These are phyloP conservation scores for Mucor lusitanicus DNA, from an alignment of 371 early-diverging fungal species.

Conservation along the genomic window DNA sequence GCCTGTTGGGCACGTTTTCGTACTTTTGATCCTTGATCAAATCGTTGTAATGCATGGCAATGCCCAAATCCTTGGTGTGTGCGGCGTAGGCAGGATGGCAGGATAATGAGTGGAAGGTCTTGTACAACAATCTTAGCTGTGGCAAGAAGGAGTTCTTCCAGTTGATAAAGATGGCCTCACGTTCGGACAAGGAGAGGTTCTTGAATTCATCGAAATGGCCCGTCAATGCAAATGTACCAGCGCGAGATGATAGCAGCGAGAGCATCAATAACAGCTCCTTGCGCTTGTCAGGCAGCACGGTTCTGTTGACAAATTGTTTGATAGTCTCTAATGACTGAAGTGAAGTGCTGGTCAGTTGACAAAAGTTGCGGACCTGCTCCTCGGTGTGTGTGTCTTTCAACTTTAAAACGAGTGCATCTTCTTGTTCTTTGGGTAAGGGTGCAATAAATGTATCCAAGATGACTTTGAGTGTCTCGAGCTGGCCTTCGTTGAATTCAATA, in stretches of 20 bases:
- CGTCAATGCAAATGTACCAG: constrained; percentile 61
- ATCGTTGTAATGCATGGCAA: constrained; percentile 20
- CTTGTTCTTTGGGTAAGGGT: constrained; percentile 16
- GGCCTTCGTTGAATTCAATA: constrained; percentile 7
- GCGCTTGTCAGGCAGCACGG: constrained; percentile 40
- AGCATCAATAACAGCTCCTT: constrained; percentile 31
- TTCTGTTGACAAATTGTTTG: constrained; percentile 26
- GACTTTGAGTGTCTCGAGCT: constrained; percentile 13
- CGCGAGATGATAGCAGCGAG: constrained; percentile 34
- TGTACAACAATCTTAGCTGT: constrained; percentile 46
- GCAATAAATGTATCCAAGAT: constrained; percentile 22
- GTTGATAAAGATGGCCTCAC: constrained; percentile 44
- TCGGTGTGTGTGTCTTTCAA: constrained; percentile 16
- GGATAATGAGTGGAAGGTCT: constrained; percentile 30
- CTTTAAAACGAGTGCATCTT: constrained; percentile 18
- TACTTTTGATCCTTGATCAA: constrained; percentile 17
- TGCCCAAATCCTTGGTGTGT: not conserved
- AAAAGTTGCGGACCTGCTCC: constrained; percentile 16
- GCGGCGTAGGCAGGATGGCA: constrained; percentile 28
- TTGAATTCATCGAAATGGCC: constrained; percentile 54
- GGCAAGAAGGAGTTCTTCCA: constrained; percentile 55
- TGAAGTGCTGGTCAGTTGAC: constrained; percentile 6
- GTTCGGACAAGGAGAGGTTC: constrained; percentile 46
- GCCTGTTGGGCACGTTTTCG: constrained; percentile 11
- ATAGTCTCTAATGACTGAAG: constrained; percentile 16